These are phyloP conservation scores for Clitoria ternatea DNA, from an alignment of 306 rosid genomes.

Conservation along the genomic window DNA sequence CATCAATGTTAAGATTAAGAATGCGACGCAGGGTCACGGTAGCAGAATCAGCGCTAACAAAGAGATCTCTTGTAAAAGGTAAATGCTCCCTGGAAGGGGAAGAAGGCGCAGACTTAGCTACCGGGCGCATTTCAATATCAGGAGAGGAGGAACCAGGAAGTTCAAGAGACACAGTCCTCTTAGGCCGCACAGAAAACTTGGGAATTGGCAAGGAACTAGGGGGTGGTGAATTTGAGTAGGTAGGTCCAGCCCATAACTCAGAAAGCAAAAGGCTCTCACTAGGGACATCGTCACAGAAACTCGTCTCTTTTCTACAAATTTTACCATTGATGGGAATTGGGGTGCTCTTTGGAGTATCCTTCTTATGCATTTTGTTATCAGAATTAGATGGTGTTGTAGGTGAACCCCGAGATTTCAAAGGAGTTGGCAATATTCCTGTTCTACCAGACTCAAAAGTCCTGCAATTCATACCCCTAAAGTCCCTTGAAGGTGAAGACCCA, in stretches of 20 bases:
- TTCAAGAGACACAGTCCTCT: slow-evolving; percentile 63
- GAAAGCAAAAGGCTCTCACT: slow-evolving; percentile 45
- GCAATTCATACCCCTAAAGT: slow-evolving; percentile 57
- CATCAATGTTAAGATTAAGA: slow-evolving; percentile 57
- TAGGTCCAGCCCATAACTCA: slow-evolving; percentile 95
- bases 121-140: slow-evolving; percentile 36
- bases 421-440: slow-evolving; percentile 61
- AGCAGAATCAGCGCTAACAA: slow-evolving; percentile 52
- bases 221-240: slow-evolving; percentile 92
- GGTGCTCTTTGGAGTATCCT: slow-evolving; percentile 32
- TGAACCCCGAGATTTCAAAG: slow-evolving; percentile 39
- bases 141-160: slow-evolving; percentile 46
- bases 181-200: slow-evolving; percentile 59
- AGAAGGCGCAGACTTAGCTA: slow-evolving; percentile 65
- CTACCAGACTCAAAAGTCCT: slow-evolving; percentile 70
- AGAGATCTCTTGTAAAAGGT: slow-evolving; percentile 36
- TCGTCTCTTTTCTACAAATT: slow-evolving; percentile 17
- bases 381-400: slow-evolving; percentile 44
- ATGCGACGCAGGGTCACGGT: slow-evolving; percentile 66
- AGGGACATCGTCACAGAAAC: slow-evolving; percentile 34
- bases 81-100: slow-evolving; percentile 47
- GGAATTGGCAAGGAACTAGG: slow-evolving; percentile 93
- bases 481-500: slow-evolving; percentile 46
- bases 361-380: slow-evolving; percentile 18
- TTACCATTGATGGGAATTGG: slow-evolving; percentile 57